phyloP scores from a whole-genome alignment of 2,329 filamentous ascomycete genomes.

The Fusarium caatingaense region DNA sequence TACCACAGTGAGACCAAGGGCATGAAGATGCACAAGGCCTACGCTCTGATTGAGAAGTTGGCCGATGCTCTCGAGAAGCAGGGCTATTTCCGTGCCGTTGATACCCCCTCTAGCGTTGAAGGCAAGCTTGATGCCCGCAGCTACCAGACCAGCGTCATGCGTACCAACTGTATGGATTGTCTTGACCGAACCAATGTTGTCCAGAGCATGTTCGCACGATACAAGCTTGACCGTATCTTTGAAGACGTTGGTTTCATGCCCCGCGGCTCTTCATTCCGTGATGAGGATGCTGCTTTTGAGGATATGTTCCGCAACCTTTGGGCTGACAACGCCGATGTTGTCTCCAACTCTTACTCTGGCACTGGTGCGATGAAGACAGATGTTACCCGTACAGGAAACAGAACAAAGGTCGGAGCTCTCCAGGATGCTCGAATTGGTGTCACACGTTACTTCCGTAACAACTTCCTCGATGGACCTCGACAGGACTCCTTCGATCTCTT shows the following conservation, averaged over 20 bases:
- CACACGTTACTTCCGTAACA: constrained; percentile 91
- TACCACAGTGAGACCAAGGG: constrained; percentile 98
- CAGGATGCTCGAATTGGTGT: constrained; percentile 90
- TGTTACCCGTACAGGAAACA: constrained; percentile 90
- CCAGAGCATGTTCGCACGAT: constrained; percentile 94
- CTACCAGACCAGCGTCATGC: constrained; percentile 88
- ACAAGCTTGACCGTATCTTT: constrained; percentile 89
- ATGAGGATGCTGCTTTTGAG: constrained; percentile 85
- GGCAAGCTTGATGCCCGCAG: constrained; percentile 83
- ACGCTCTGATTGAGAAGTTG: constrained; percentile 85
- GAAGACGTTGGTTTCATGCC: constrained; percentile 83
- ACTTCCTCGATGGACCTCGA: constrained; percentile 91
- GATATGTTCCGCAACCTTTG: constrained; percentile 95
- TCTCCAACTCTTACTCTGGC: constrained; percentile 91
- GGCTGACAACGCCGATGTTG: constrained; percentile 98
- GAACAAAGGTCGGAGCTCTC: constrained; percentile 85
- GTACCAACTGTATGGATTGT: constrained; percentile 99
- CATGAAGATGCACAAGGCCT: constrained; percentile 90
- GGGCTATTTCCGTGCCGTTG: constrained; percentile 91
- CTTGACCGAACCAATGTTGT: constrained; percentile 98
- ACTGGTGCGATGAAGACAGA: constrained; percentile 98
- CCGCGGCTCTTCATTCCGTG: constrained; percentile 79
- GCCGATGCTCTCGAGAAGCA: constrained; percentile 80
- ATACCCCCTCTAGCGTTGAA: constrained; percentile 78
- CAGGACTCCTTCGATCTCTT: constrained; percentile 98